Evolutionary conservation across 192 early-diverging fungal species (phyloP), one percentile per base, ranked within the genome.

Genomic region (Coemansia sp.): DNA sequence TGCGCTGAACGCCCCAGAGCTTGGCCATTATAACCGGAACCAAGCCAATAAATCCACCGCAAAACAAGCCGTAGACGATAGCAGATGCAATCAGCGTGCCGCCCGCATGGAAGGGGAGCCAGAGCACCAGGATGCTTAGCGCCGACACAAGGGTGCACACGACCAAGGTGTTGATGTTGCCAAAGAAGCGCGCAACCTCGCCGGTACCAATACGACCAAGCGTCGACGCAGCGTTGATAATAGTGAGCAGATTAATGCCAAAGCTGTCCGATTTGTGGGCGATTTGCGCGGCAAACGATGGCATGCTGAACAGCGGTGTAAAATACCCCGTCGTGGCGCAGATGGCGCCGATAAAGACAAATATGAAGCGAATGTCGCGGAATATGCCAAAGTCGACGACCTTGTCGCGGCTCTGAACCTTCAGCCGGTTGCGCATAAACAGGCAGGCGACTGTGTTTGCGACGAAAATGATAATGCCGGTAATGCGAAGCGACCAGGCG

Each of bases 181-280:
- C 89, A 5, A 82, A 29, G 1, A 47, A 47, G 35, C 84, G 83
- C 1, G 86, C 85, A 22, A 86, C 52, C 21, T 83, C 71, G 30
- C 88, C 88, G 18, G 86, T 77, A 0, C 72, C 59, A 59, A 90
- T 82, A 28, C 88, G 82, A 12, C 84, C 84, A 1, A 86, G 44
- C 3, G 87, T 84, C 11, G 86, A 87, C 12, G 80, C 66, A 24
- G 79, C 88, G 32, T 83, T 85, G 77, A 88, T 86, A 32, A 92
- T 62, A 44, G 85, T 85, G 25, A 90, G 62, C 38, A 89, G 71
- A 21, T 82, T 67, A 1, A 83, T 77, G 12, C 79, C 86, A 18
- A 82, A 77, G 0, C 47, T 55, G 1, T 32, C 27, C 8, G 69
- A 61, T 21, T 82, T 65, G 23, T 78, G 80, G 12, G 43, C 54